Conservation (phyloP, 2,329 filamentous ascomycete genomes). For the Mollisiaceae sp. region DNA sequence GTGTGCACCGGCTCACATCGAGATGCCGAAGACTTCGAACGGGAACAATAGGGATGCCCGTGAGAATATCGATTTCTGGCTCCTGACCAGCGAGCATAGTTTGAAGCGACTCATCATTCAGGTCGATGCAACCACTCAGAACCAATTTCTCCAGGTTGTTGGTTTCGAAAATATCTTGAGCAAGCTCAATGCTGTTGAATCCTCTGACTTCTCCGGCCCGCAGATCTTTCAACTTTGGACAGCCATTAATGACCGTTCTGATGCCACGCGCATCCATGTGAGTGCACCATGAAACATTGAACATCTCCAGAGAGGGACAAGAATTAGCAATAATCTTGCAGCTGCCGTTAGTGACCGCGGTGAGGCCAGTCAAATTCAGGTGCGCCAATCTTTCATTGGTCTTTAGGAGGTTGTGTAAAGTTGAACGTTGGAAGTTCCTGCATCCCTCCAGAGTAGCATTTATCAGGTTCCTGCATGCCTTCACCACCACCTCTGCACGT, state of each 20-base stretch:
- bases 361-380: conserved; percentile 83
- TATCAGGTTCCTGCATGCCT: conserved; percentile 83
- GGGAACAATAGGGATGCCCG: conserved; percentile 75
- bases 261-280: conserved; percentile 82
- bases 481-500: conserved; percentile 76
- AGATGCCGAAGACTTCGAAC: conserved; percentile 81
- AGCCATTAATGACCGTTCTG: conserved; percentile 72
- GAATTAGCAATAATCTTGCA: conserved; percentile 85
- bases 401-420: conserved; percentile 76
- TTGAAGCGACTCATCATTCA: conserved; percentile 76
- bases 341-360: conserved; percentile 79
- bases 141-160: conserved; percentile 86
- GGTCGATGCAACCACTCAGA: conserved; percentile 77
- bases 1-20: conserved; percentile 79
- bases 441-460: conserved; percentile 90
- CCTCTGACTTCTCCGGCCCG: conserved; percentile 81
- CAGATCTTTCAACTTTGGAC: conserved; percentile 76
- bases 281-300: conserved; percentile 94
- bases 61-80: conserved; percentile 81
- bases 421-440: conserved; percentile 77
- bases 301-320: conserved; percentile 79
- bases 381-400: conserved; percentile 80
- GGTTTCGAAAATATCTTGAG: conserved; percentile 74
- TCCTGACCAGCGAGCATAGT: conserved; percentile 76
- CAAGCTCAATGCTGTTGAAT: conserved; percentile 76